Base-by-base conservation (phyloP, 1,139 yeast species). In the Hyphopichia fennica region DNA sequence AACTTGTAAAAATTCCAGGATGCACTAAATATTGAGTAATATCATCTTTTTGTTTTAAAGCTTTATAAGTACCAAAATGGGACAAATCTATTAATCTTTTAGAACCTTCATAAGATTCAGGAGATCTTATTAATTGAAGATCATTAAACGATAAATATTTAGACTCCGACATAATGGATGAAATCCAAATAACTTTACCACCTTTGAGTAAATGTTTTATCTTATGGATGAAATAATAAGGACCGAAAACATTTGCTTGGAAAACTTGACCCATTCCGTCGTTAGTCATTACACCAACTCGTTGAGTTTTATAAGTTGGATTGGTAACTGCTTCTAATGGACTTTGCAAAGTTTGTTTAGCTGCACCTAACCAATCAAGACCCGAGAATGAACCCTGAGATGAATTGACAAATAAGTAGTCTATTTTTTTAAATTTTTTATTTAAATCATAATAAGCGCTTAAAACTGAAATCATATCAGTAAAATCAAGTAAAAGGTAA, bases 221-320 rank as follows among this genome's bases (percentile, higher is more conserved):
- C 50, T 75, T 83, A 52, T 84, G 87, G 35, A 87, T 68, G 41
- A 93, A 69, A 61, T 84, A 93, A 67, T 87, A 91, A 1, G 98
- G 99, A 0, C 96, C 96, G 64, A 95, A 87, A 13, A 91, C 96
- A 58, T 93, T 93, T 5, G 96, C 96, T 64, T 93, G 96, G 66
- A 93, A 95, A 5, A 90, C 91, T 30, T 87, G 67, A 1, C 99
- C 98, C 72, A 93, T 55, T 0, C 81, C 90, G 53, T 81, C 89
- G n/a, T 55, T 60, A 1, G 96, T 79, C 52, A 75, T 79, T 23
- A 83, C 81, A 2, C 97, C 96, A 3, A 78, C 72, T 45, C 77
- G 72, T 66, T 93, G 98, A 27, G 84, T 75, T 62, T 93, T 91
- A 65, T 87, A 91, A 1, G 82, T 81, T 7, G 95, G 95, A 46